Conservation (phyloP, 768 basidiomycete genomes). For the Rhodotorula babjevae region DNA sequence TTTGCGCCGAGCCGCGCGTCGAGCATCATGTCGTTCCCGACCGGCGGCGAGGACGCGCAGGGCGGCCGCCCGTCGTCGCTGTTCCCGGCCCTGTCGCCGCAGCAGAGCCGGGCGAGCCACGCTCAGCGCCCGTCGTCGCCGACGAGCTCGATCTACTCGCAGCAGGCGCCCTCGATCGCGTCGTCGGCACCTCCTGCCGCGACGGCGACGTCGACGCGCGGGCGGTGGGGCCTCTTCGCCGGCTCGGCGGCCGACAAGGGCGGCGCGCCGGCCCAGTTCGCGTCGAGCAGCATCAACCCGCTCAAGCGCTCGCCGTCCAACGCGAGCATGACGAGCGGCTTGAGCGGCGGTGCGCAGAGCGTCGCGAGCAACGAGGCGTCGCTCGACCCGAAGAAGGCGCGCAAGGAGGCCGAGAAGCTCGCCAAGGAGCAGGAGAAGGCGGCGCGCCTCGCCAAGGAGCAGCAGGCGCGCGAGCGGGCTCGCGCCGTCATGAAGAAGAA, state of each 20-base stretch:
- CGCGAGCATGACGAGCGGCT: constrained; percentile 36
- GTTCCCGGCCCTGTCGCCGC: constrained; percentile 20
- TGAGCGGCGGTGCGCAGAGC: not conserved
- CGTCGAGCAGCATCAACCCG: constrained; percentile 24
- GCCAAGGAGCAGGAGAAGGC: constrained; percentile 47
- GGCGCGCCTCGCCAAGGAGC: constrained; percentile 47
- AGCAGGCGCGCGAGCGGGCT: constrained; percentile 48
- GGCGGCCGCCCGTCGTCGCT: not conserved
- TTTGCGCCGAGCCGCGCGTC: constrained; percentile 35
- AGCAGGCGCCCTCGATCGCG: not conserved
- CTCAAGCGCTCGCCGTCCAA: constrained; percentile 45
- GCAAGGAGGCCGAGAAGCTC: constrained; percentile 47
- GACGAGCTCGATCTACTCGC: constrained; percentile 5
- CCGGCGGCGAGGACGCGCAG: constrained; percentile 11
- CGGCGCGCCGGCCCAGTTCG: constrained; percentile 7
- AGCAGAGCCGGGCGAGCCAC: constrained; percentile 20
- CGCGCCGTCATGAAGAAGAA: constrained; percentile 52
- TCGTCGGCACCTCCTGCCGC: not conserved
- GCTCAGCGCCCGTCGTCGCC: not conserved
- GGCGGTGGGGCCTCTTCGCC: constrained; percentile 1
- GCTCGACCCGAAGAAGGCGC: constrained; percentile 49
- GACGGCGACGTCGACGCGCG: not conserved
- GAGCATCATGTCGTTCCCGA: constrained; percentile 40
- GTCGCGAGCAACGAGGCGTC: not conserved
- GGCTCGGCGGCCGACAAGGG: not conserved